Evolutionary conservation across 2,329 filamentous ascomycete genomes (phyloP).

Genomic region (Cryphonectria naterciae): DNA sequence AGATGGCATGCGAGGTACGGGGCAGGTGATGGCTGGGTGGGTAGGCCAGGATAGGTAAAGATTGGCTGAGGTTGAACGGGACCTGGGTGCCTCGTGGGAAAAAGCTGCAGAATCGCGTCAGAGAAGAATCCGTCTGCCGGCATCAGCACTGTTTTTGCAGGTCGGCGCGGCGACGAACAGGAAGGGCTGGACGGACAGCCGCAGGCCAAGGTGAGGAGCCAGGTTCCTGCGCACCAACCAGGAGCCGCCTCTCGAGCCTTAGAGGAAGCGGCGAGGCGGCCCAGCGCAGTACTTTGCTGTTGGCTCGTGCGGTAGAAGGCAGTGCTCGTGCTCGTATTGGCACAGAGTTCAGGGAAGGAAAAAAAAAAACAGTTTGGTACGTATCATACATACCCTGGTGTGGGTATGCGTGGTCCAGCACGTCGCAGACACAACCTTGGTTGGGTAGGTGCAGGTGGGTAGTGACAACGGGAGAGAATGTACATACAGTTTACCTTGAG

Average conservation of each 20-base stretch:
- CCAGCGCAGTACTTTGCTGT: neutral
- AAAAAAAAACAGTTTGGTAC: neutral
- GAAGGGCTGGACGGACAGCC: conserved; percentile 9
- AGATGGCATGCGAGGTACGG: conserved; percentile 14
- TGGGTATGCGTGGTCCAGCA: neutral
- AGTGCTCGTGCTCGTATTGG: neutral
- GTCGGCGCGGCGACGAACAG: conserved; percentile 23
- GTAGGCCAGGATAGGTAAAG: conserved; percentile 30
- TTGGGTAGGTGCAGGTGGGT: neutral
- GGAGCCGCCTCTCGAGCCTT: conserved; percentile 3
- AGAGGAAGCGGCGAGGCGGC: neutral
- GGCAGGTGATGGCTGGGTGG: conserved; percentile 16
- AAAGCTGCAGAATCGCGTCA: conserved; percentile 46
- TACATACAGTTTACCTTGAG: neutral
- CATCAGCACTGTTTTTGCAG: conserved; percentile 19
- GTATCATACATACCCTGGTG: conserved; percentile 25
- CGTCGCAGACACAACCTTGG: conserved; percentile 3
- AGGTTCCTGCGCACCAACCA: conserved; percentile 27
- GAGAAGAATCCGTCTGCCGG: conserved; percentile 35
- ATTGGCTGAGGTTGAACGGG: conserved; percentile 35
- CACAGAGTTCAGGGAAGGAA: neutral
- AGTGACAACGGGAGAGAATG: conserved; percentile 3
- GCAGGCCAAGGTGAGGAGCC: conserved; percentile 8
- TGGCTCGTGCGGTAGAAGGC: neutral
- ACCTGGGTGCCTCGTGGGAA: conserved; percentile 35